Evolutionary conservation across 192 early-diverging fungal genomes (phyloP).

Genomic region (Coemansia sp.): DNA sequence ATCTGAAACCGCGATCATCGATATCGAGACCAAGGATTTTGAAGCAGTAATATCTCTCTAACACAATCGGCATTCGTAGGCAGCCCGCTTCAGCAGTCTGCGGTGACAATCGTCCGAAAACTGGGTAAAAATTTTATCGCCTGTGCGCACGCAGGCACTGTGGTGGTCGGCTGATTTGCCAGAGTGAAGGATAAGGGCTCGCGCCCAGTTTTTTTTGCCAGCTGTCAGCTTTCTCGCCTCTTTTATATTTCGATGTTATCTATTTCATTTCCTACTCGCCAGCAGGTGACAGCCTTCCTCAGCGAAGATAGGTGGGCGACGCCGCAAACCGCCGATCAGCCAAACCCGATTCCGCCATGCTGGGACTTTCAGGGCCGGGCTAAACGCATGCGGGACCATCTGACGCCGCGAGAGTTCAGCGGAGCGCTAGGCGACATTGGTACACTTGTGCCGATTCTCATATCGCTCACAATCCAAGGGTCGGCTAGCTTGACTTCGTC

Average conservation of each 20-base stretch:
- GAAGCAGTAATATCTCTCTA: neutral
- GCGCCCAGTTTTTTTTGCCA: neutral
- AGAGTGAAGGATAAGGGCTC: neutral
- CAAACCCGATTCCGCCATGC: constrained; percentile 41
- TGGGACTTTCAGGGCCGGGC: constrained; percentile 42
- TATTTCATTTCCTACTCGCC: constrained; percentile 34
- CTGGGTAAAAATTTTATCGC: neutral
- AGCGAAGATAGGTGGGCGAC: constrained; percentile 37
- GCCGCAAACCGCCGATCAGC: neutral
- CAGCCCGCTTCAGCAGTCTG: neutral
- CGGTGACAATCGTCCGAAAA: neutral
- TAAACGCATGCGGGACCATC: constrained; percentile 44
- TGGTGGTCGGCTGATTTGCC: neutral
- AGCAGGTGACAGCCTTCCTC: constrained; percentile 32
- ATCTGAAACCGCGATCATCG: neutral
- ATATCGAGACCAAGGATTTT: neutral
- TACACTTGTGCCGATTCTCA: constrained; percentile 82
- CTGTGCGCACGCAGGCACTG: neutral
- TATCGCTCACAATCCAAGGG: constrained; percentile 69
- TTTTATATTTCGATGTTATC: constrained; percentile 5
- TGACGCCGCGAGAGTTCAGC: constrained; percentile 56
- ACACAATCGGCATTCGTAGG: neutral
- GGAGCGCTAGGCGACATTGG: constrained; percentile 76
- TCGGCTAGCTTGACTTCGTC: constrained; percentile 76
- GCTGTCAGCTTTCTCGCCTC: neutral